A percentile compares a stretch with the other conserved stretches of the same genome.
These are phyloP conservation scores for Umbelopsis ramanniana DNA, from an alignment of 192 early-diverging fungal genomes.

Conservation along the genomic window DNA sequence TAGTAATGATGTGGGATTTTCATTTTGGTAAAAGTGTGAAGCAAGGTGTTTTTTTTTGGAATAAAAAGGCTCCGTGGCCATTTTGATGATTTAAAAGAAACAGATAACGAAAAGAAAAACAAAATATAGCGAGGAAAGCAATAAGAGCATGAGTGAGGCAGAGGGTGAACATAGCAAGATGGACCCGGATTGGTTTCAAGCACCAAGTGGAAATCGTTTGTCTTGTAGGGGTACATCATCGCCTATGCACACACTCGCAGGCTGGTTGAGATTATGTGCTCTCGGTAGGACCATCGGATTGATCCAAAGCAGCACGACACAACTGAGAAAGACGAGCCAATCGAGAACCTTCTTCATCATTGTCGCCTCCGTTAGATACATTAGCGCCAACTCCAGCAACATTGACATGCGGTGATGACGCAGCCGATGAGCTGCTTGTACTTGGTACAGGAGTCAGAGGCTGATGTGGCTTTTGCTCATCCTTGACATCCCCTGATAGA, in stretches of 20 bases:
- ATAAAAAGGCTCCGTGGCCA: too few species aligned
- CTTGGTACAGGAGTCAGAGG: conserved; percentile 44
- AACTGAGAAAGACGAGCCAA: conserved; percentile 29
- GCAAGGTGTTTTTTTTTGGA: too few species aligned
- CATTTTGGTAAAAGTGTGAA: too few species aligned
- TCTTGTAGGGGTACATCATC: too few species aligned
- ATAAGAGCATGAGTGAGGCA: neutral
- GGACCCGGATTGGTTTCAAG: neutral
- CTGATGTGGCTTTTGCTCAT: conserved; percentile 21
- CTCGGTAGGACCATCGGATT: conserved; percentile 2
- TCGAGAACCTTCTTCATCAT: conserved; percentile 27
- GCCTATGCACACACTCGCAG: neutral
- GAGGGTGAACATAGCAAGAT: neutral
- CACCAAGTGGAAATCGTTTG: too few species aligned
- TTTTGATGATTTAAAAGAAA: too few species aligned
- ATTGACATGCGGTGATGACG: conserved; percentile 44
- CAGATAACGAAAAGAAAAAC: too few species aligned
- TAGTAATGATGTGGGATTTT: too few species aligned
- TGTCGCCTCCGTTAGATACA: neutral
- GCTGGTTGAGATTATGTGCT: neutral
- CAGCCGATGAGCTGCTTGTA: conserved; percentile 33
- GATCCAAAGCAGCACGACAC: conserved; percentile 29
- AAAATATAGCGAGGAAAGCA: too few species aligned
- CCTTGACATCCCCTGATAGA: neutral
- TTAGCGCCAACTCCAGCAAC: conserved; percentile 9